A percentile compares a stretch with the other conserved stretches of the same genome.
These are phyloP conservation scores for Populus hybrid DNA, from an alignment of 441 rosid species.

Conservation along the genomic window DNA sequence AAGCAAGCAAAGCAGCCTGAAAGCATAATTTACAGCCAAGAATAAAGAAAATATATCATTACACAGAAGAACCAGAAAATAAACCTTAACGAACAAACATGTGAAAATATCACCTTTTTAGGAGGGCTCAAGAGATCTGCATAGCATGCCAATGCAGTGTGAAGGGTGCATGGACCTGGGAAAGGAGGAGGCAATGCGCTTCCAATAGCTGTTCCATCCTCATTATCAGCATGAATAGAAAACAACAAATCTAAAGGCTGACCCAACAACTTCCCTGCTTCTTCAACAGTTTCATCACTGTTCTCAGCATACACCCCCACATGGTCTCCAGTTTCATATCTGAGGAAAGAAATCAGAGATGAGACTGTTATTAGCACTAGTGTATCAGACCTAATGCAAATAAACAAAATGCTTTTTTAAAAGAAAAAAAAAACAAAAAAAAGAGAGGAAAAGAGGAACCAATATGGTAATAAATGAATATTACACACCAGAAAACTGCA, in stretches of 20 bases:
- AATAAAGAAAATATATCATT: too few relatives aligned
- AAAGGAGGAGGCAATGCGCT: slow-evolving; percentile 60
- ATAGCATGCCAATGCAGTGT: slow-evolving; percentile 63
- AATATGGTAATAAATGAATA: too few relatives aligned
- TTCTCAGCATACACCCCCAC: slow-evolving; percentile 81
- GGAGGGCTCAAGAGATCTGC: slow-evolving; percentile 90
- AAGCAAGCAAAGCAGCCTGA: slow-evolving; percentile 27
- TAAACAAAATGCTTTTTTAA: too few relatives aligned
- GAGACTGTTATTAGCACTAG: too few relatives aligned
- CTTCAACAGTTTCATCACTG: slow-evolving; percentile 69
- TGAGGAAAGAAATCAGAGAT: too few relatives aligned
- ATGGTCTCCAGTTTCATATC: slow-evolving; percentile 92
- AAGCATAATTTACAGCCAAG: too few relatives aligned
- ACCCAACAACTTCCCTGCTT: slow-evolving; percentile 71
- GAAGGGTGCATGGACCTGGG: slow-evolving; percentile 61
- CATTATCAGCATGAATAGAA: slow-evolving; percentile 66
- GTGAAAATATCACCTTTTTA: slow-evolving; percentile 47
- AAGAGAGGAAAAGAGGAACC: too few relatives aligned
- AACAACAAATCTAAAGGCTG: slow-evolving; percentile 65
- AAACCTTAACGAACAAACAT: too few relatives aligned
- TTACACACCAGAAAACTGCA: too few relatives aligned
- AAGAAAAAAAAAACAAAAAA: too few relatives aligned
- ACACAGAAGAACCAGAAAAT: too few relatives aligned
- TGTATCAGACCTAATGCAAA: too few relatives aligned
- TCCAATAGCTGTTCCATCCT: slow-evolving; percentile 66